phyloP scores from a whole-genome alignment of 495 filamentous ascomycete genomes.

The Penicillium subrubescens region DNA sequence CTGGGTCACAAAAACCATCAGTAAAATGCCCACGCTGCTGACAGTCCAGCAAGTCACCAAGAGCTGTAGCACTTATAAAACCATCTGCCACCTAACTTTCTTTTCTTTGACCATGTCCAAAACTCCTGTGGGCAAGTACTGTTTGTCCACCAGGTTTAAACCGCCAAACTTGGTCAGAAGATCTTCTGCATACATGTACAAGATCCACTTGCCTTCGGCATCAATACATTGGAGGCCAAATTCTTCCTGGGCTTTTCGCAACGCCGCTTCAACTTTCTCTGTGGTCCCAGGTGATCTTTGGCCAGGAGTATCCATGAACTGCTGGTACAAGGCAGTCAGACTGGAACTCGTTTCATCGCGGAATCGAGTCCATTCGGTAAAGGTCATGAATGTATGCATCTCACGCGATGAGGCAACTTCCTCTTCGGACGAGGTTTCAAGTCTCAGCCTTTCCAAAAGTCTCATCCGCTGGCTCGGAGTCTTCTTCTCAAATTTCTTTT shows the following conservation, averaged over 20 bases:
- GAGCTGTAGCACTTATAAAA: slow-evolving; percentile 16
- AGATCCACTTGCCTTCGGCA: slow-evolving; percentile 50
- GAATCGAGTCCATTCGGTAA: slow-evolving; percentile 50
- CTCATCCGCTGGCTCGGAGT: not conserved
- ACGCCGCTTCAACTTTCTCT: not conserved
- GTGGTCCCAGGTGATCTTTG: not conserved
- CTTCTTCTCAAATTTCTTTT: not conserved
- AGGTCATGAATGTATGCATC: slow-evolving; percentile 43
- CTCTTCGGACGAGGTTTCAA: not conserved
- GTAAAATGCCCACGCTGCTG: not conserved
- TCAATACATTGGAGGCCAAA: not conserved
- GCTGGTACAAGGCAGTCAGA: slow-evolving; percentile 4
- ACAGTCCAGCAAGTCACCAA: not conserved
- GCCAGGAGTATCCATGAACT: not conserved
- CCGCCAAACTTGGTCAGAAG: slow-evolving; percentile 52
- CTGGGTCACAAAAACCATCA: not conserved
- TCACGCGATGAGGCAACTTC: slow-evolving; percentile 8
- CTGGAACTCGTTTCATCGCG: slow-evolving; percentile 36
- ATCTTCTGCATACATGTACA: slow-evolving; percentile 53
- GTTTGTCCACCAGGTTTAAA: slow-evolving; percentile 53
- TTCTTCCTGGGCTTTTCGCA: not conserved
- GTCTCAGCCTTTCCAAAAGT: not conserved
- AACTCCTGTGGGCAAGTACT: slow-evolving; percentile 56
- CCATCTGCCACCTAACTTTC: slow-evolving; percentile 56
- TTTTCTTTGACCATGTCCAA: slow-evolving; percentile 54